Conservation (phyloP, 2,329 filamentous ascomycete species). For the Talaromyces atroroseus region DNA sequence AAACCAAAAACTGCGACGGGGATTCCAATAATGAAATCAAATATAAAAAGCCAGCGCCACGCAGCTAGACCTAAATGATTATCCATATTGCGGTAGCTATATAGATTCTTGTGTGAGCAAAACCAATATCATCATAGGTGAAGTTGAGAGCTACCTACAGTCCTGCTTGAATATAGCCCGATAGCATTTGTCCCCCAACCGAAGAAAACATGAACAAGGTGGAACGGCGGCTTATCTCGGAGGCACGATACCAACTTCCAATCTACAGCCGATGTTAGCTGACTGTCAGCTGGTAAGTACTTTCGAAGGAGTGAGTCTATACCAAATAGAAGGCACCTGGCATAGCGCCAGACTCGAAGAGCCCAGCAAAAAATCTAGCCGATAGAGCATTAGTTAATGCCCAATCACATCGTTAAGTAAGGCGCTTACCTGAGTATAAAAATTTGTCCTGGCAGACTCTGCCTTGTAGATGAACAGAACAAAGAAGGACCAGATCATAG, state of each 20-base stretch:
- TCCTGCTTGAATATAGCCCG: slow-evolving; percentile 7
- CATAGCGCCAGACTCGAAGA: slow-evolving; percentile 11
- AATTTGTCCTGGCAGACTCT: slow-evolving; percentile 1
- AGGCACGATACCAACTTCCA: slow-evolving; percentile 8
- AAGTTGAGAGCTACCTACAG: not conserved
- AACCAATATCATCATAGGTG: too few species aligned
- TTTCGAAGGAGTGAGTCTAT: not conserved
- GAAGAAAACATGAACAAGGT: slow-evolving; percentile 4
- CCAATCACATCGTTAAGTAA: too few species aligned
- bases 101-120: too few species aligned
- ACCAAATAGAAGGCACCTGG: slow-evolving; percentile 7
- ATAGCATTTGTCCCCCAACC: slow-evolving; percentile 9
- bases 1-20: slow-evolving; percentile 6
- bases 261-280: not conserved
- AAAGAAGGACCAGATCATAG: slow-evolving; percentile 5
- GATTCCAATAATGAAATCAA: slow-evolving; percentile 5
- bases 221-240: slow-evolving; percentile 5
- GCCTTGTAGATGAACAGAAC: slow-evolving; percentile 7
- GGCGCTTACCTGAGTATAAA: not conserved
- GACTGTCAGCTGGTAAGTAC: not conserved
- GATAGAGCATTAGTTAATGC: too few species aligned
- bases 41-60: slow-evolving; percentile 11
- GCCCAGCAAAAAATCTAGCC: slow-evolving; percentile 5
- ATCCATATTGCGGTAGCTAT: slow-evolving; percentile 7
- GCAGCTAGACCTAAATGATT: not conserved